Evolutionary conservation across 768 basidiomycete species (phyloP).

Genomic region (Inosperma sp.): DNA sequence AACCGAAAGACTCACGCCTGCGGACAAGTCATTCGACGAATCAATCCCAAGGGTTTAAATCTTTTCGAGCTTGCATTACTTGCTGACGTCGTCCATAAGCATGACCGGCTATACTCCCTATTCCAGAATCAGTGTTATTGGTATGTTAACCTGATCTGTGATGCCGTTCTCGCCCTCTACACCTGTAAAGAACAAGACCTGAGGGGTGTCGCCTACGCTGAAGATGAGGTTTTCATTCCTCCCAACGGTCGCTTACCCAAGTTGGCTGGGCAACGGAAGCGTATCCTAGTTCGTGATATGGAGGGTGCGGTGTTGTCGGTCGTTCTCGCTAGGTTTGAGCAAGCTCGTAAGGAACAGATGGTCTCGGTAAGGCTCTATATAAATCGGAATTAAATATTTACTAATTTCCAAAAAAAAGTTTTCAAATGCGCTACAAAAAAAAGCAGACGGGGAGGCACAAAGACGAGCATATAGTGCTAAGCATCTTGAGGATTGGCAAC

Average conservation of each 20-base stretch:
- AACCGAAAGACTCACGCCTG: too few species aligned
- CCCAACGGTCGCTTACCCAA: neutral
- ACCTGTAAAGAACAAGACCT: neutral
- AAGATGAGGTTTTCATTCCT: neutral
- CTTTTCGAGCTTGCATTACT: neutral
- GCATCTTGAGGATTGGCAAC: too few species aligned
- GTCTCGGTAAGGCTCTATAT: too few species aligned
- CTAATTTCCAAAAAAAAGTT: too few species aligned
- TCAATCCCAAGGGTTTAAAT: neutral
- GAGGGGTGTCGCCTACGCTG: neutral
- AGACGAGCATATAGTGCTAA: too few species aligned
- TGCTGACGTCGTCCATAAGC: neutral
- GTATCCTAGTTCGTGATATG: neutral
- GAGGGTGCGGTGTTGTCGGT: neutral
- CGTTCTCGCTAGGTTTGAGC: neutral
- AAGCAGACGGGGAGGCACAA: too few species aligned
- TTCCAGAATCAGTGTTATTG: neutral
- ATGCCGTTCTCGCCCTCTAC: neutral
- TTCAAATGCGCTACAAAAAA: too few species aligned
- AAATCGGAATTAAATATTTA: too few species aligned
- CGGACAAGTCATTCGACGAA: neutral
- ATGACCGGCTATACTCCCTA: neutral
- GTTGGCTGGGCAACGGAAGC: neutral
- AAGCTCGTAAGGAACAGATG: neutral
- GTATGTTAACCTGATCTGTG: neutral